Evolutionary conservation across 139 green algal genomes (phyloP), one percentile per base, ranked within the genome.

Genomic region (Haematococcus lacustris): DNA sequence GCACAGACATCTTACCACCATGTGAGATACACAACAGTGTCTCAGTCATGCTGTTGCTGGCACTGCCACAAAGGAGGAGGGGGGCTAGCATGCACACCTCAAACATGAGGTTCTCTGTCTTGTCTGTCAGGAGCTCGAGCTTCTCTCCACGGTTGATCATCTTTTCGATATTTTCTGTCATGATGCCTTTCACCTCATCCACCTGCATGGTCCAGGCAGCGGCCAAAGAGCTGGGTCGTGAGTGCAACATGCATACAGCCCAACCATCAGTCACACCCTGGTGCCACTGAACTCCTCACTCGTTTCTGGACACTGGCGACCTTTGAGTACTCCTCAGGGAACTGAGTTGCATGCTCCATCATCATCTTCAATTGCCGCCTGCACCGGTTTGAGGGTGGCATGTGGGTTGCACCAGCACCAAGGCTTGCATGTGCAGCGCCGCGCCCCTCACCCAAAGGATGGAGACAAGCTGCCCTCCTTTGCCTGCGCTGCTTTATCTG

Each of bases 91-190:
- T n/a, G 33, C 74, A 1, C 33, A 91, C 91, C 86, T 97, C 91
- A 65, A 88, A 92, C 38, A 93, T 90, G 53, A 98, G 87, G 74
- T 94, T 93, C 69, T 98, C 94, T 7, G 94, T 97, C 76, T 98
- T 98, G 79, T 97, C 94, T 61, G 97, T 91, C 67, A 98, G 80
- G 68, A 97, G 79, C 85, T 98, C 94, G 41, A 98, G 93, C 85
- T 97, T 97, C 80, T 98, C 94, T 1, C 94, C 94, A 0, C 94
- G 87, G 62, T 95, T 90, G 63, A 98, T 73, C 74, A 98, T 92
- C 80, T 91, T 91, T 76, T 98, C 94, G 47, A 98, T 98, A 86
- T 98, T 98, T 37, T 98, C 93, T 50, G 94, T 93, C 94, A 98
- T 98, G 75, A 98, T 92, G 76, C 90, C 88, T 80, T 98, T 98